Evolutionary conservation across 345 rosid genomes (phyloP).

Genomic region (Nasturtium officinale): DNA sequence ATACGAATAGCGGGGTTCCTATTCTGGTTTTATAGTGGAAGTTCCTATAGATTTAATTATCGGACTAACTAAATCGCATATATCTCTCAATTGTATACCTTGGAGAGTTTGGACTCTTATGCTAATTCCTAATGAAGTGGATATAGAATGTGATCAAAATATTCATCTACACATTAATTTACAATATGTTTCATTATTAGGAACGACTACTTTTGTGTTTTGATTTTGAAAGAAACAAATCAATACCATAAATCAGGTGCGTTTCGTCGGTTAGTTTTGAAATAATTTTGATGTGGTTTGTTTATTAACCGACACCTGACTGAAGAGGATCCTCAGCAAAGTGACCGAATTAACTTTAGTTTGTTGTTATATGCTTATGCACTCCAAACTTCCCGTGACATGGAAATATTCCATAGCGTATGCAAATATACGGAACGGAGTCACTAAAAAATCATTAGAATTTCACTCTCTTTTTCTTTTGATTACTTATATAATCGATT

Average conservation of each 20-base stretch:
- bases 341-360: constrained; percentile 18
- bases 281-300: neutral
- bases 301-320: constrained; percentile 7
- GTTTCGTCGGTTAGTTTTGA: neutral
- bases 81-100: too few relatives aligned
- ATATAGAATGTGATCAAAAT: neutral
- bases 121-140: too few relatives aligned
- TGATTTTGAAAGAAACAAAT: neutral
- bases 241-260: neutral
- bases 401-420: constrained; percentile 38
- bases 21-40: neutral
- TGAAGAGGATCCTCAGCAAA: neutral
- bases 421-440: constrained; percentile 20
- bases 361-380: constrained; percentile 1
- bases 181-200: too few relatives aligned
- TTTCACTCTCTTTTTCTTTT: neutral
- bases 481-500: too few relatives aligned
- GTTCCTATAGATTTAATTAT: neutral
- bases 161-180: neutral
- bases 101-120: too few relatives aligned
- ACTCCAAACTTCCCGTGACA: constrained; percentile 19
- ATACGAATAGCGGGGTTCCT: neutral
- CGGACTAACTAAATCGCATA: neutral
- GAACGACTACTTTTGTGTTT: too few relatives aligned
- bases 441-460: neutral